These are phyloP conservation scores for Elaeis oleifera DNA, from an alignment of 202 grass and related monocot species.

Conservation along the genomic window DNA sequence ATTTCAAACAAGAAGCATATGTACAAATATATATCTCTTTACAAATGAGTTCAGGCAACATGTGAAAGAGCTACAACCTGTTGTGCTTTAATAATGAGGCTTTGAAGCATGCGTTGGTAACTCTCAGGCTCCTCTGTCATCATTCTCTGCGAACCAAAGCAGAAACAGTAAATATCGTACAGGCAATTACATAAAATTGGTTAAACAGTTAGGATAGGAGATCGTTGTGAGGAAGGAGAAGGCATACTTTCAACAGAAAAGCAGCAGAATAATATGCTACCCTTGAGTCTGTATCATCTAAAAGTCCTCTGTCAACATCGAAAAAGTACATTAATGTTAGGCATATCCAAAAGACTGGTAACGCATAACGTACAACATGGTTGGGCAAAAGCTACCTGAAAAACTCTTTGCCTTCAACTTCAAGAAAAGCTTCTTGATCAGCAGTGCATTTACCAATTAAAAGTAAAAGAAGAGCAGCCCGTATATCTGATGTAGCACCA, in stretches of 20 bases:
- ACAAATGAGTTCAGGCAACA: no score
- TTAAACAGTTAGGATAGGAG: neutral
- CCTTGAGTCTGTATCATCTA: conserved; percentile 93
- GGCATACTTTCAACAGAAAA: conserved; percentile 89
- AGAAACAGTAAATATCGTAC: conserved; percentile 12
- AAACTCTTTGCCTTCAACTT: conserved; percentile 97
- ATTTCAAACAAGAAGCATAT: no score
- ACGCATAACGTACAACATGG: conserved; percentile 11
- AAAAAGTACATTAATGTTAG: conserved; percentile 8
- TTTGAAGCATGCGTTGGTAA: conserved; percentile 94
- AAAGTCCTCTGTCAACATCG: conserved; percentile 55
- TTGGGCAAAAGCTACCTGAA: conserved; percentile 52
- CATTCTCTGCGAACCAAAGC: conserved; percentile 65
- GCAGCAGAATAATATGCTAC: conserved; percentile 98
- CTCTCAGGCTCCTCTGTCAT: conserved; percentile 93
- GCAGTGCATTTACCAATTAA: conserved; percentile 97
- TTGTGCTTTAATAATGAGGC: conserved; percentile 89
- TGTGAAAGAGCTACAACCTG: conserved; percentile 37
- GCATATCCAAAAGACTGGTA: neutral
- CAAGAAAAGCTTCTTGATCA: conserved; percentile 76
- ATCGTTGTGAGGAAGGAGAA: conserved; percentile 20
- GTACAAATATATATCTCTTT: no score
- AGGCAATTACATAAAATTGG: conserved; percentile 3
- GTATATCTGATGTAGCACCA: conserved; percentile 96
- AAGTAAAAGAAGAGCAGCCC: conserved; percentile 85